phyloP scores from a whole-genome alignment of 176 grass and related monocot species.

The Areca catechu region DNA sequence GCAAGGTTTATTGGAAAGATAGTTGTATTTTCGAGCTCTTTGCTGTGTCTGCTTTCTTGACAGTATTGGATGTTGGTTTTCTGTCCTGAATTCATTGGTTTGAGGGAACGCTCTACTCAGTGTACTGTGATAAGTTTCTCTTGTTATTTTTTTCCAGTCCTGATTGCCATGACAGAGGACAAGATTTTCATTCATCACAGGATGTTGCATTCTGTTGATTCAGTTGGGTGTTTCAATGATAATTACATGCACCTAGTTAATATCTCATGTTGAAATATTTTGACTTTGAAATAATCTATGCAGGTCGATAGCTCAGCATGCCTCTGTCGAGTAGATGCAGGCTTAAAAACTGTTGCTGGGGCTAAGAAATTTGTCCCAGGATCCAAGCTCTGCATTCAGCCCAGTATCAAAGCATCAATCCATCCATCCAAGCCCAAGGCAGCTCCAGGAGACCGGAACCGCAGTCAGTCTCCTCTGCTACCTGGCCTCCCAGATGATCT shows the following conservation, averaged over 20 bases:
- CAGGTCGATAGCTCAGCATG: constrained; percentile 69
- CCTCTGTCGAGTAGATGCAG: constrained; percentile 45
- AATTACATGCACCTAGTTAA: not conserved
- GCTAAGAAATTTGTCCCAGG: constrained; percentile 22
- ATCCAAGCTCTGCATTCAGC: constrained; percentile 40
- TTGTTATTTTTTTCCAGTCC: constrained; percentile 14
- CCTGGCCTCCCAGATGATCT: constrained; percentile 73
- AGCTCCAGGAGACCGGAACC: constrained; percentile 4
- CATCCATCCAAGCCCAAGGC: constrained; percentile 50
- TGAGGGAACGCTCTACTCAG: not conserved
- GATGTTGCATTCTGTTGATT: not conserved
- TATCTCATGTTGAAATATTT: not conserved
- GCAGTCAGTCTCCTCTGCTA: constrained; percentile 34
- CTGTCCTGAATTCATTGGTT: too few relatives aligned
- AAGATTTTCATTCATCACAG: not conserved
- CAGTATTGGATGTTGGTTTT: too few relatives aligned
- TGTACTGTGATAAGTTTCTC: constrained; percentile 2
- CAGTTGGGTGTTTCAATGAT: not conserved
- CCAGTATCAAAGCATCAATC: constrained; percentile 55
- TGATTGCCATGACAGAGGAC: not conserved
- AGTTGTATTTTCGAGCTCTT: not conserved
- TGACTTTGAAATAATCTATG: not conserved
- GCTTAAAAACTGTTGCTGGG: constrained; percentile 21
- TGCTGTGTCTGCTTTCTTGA: not conserved
- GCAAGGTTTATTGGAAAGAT: not conserved